Base-by-base conservation (phyloP, 139 green algal genomes). In the Haematococcus lacustris region DNA sequence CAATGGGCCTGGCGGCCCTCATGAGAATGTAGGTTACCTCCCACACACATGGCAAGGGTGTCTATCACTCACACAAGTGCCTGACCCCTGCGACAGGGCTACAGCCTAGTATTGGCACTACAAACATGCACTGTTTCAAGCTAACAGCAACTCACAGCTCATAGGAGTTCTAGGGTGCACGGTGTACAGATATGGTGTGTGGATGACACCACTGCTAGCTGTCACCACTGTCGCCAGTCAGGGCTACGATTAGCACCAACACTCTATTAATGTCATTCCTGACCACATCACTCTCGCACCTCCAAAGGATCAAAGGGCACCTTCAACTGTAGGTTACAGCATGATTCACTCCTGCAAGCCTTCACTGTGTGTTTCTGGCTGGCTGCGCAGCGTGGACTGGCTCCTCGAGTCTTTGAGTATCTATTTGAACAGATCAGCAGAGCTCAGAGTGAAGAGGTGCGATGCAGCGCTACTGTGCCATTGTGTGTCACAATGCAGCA, bases 331-430 rank as follows among this genome's bases (percentile, higher is more conserved):
- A n/a, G n/a, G n/a, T n/a, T n/a, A n/a, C n/a, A n/a, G n/a, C n/a
- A n/a, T n/a, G n/a, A n/a, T n/a, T n/a, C n/a, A n/a, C n/a, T n/a
- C 59, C n/a, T 62, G n/a, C 13, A 21, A 30, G n/a, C 4, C 6
- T 26, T 41, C 5, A 33, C 4, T 71, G 33, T 35, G 37, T 70
- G 38, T n/a, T n/a, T n/a, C n/a, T n/a, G 21, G 3, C 23, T 53
- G 35, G 6, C 28, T 51, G 9, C n/a, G 74, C 74, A 89, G 70
- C 78, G 88, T 6, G 93, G 93, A 2, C 76, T 98, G 40, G 91
- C 86, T 3, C 88, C 88, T 6, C 78, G 92, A 1, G 79, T 93
- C 9, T 95, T 97, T 77, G 80, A 95, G 75, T 79, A 94, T 68
- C 73, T 97, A 3, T 97, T 97, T 60, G 17, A 75, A 2, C 71